Evolutionary conservation across 2,329 filamentous ascomycete species (phyloP).

Genomic region (Amauroascus verrucosus): DNA sequence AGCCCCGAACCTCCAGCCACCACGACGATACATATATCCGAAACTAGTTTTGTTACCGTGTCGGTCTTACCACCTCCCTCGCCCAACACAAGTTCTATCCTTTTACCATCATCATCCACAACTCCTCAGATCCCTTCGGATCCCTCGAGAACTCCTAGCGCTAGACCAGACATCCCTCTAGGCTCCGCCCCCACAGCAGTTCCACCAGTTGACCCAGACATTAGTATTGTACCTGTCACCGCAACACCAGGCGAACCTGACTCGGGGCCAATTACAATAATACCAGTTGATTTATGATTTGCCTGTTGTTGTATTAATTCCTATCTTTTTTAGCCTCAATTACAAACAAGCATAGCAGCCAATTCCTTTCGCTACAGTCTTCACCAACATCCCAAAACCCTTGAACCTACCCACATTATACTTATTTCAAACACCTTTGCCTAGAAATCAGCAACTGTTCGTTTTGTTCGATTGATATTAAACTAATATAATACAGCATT

Average conservation of each 20-base stretch:
- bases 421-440: not conserved
- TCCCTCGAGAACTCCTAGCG: not conserved
- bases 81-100: not conserved
- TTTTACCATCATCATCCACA: not conserved
- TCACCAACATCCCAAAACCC: no score
- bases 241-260: not conserved
- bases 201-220: conserved; percentile 35
- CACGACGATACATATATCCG: not conserved
- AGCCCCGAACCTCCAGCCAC: not conserved
- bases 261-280: not conserved
- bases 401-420: no score
- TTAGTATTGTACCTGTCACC: conserved; percentile 22
- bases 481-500: not conserved
- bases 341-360: no score
- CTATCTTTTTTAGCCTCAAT: not conserved
- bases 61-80: not conserved
- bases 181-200: not conserved
- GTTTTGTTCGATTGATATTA: not conserved
- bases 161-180: not conserved
- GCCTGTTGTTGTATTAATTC: not conserved
- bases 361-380: no score
- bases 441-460: not conserved
- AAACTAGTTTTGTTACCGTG: not conserved
- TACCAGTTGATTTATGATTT: not conserved
- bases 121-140: not conserved